These are phyloP conservation scores for Suillus sp. DNA, from an alignment of 768 basidiomycete genomes.

Conservation along the genomic window DNA sequence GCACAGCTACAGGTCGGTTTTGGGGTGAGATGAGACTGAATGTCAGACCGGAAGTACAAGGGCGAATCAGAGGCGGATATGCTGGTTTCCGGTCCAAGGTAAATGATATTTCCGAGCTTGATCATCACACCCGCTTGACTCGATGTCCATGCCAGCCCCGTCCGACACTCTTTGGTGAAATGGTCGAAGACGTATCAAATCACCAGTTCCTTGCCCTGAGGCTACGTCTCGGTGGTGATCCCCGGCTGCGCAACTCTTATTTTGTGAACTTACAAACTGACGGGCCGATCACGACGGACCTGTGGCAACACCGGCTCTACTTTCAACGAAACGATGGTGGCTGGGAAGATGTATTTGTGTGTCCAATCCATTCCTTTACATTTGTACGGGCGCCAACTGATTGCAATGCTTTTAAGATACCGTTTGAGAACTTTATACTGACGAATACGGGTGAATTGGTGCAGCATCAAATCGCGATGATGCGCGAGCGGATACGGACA, in stretches of 20 bases:
- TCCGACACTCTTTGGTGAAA: slow-evolving; percentile 84
- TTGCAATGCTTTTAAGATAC: slow-evolving; percentile 55
- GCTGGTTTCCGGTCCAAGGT: slow-evolving; percentile 90
- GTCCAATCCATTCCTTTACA: slow-evolving; percentile 31
- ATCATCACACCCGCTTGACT: neutral
- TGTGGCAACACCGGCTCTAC: slow-evolving; percentile 96
- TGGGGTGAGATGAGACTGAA: slow-evolving; percentile 77
- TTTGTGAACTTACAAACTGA: slow-evolving; percentile 94
- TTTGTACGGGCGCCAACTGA: slow-evolving; percentile 15
- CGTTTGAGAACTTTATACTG: slow-evolving; percentile 72
- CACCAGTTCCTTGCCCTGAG: slow-evolving; percentile 83
- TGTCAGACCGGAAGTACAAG: slow-evolving; percentile 67
- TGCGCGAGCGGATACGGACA: slow-evolving; percentile 71
- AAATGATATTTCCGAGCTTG: slow-evolving; percentile 1
- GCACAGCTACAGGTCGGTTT: slow-evolving; percentile 63
- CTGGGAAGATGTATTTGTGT: slow-evolving; percentile 84
- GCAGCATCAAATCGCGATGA: slow-evolving; percentile 73
- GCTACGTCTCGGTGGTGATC: slow-evolving; percentile 75
- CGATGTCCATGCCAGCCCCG: slow-evolving; percentile 51
- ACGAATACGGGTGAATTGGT: slow-evolving; percentile 76
- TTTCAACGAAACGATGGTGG: slow-evolving; percentile 62
- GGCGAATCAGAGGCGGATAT: slow-evolving; percentile 80
- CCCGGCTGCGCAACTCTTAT: slow-evolving; percentile 79
- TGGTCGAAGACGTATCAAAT: slow-evolving; percentile 80
- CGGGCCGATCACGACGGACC: slow-evolving; percentile 73